Conservation (phyloP, 2,329 filamentous ascomycete species). For the Fonsecaea pedrosoi region DNA sequence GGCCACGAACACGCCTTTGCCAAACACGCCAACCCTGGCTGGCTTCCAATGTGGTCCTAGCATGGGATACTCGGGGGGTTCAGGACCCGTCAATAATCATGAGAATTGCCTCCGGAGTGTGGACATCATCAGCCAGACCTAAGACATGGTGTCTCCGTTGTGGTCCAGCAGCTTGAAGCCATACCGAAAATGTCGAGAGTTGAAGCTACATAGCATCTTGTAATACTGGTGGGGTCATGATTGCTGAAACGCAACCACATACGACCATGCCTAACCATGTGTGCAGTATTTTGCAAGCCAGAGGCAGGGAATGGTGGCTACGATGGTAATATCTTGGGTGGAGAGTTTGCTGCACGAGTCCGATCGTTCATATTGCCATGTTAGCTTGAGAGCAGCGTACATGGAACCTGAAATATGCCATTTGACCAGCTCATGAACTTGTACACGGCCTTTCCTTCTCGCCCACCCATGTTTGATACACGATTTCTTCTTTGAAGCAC, state of each 20-base stretch:
- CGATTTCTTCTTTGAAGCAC: not conserved
- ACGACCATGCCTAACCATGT: not conserved
- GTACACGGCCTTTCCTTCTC: not conserved
- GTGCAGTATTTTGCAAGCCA: not conserved
- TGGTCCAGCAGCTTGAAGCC: not conserved
- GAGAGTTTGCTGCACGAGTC: not conserved
- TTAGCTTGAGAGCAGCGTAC: not conserved
- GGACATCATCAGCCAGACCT: constrained; percentile 15
- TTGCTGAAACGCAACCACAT: not conserved
- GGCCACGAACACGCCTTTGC: constrained; percentile 35
- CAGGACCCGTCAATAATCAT: not conserved
- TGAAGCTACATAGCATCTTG: not conserved
- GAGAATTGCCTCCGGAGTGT: constrained; percentile 1
- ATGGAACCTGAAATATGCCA: not conserved
- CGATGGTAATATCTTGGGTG: not conserved
- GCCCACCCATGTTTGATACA: not conserved
- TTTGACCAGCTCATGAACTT: not conserved
- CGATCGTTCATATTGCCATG: not conserved
- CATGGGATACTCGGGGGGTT: not conserved
- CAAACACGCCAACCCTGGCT: constrained; percentile 24
- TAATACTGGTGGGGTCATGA: not conserved
- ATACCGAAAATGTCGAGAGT: not conserved
- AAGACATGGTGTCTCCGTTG: not conserved
- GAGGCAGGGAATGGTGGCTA: not conserved
- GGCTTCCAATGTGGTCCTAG: not conserved